Evolutionary conservation across 2,329 filamentous ascomycete genomes (phyloP).

Genomic region (Sporothrix variecibatus): DNA sequence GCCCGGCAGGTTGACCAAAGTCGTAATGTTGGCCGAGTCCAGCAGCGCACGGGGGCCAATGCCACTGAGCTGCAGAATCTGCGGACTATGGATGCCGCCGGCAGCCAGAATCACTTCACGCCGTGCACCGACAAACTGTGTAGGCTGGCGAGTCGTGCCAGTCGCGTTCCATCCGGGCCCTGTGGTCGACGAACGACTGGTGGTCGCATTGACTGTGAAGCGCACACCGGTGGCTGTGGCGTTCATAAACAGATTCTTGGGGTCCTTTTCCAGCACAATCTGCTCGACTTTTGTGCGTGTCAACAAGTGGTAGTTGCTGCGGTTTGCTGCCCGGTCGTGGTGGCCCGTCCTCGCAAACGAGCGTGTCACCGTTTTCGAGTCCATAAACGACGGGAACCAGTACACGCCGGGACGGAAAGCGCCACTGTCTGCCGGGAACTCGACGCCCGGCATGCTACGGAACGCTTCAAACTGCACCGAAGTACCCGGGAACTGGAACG

Average conservation of each 20-base stretch:
- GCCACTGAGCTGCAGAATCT: slow-evolving; percentile 42
- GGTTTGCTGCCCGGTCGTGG: slow-evolving; percentile 34
- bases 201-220: slow-evolving; percentile 30
- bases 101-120: slow-evolving; percentile 49
- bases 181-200: neutral
- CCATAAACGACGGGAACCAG: slow-evolving; percentile 47
- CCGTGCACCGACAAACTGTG: slow-evolving; percentile 35
- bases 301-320: slow-evolving; percentile 40
- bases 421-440: slow-evolving; percentile 44
- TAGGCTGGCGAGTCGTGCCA: neutral
- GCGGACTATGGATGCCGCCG: slow-evolving; percentile 45
- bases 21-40: slow-evolving; percentile 44
- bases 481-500: slow-evolving; percentile 41
- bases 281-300: slow-evolving; percentile 37
- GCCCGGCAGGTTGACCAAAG: slow-evolving; percentile 46
- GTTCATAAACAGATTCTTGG: slow-evolving; percentile 29
- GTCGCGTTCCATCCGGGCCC: slow-evolving; percentile 2
- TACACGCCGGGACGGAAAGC: slow-evolving; percentile 42
- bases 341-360: slow-evolving; percentile 46
- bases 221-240: slow-evolving; percentile 35
- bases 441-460: slow-evolving; percentile 42
- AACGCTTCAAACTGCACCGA: slow-evolving; percentile 40
- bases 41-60: slow-evolving; percentile 47
- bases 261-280: slow-evolving; percentile 32
- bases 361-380: slow-evolving; percentile 40